Conservation (phyloP, 1,284 basidiomycete species). For the Sporisorium reilianum region DNA sequence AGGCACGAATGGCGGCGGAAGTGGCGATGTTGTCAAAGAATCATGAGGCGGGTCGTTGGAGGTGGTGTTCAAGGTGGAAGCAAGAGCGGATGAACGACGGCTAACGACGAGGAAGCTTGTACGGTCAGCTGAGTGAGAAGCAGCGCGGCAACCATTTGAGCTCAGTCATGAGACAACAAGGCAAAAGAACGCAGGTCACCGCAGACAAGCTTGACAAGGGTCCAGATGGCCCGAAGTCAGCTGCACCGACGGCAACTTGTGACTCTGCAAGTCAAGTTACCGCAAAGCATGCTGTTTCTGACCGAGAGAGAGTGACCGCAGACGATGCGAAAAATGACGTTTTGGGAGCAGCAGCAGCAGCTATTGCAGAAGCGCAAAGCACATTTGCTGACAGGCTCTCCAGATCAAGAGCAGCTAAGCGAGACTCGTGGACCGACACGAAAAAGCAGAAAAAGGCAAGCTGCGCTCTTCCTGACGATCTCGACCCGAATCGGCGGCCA, state of each 20-base stretch:
- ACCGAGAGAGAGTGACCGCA: constrained; percentile 4
- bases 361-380: neutral
- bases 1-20: neutral
- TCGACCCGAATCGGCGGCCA: constrained; percentile 13
- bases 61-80: neutral
- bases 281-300: too few species aligned
- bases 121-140: neutral
- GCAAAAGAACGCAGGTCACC: too few species aligned
- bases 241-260: constrained; percentile 13
- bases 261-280: too few species aligned
- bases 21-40: neutral
- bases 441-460: neutral
- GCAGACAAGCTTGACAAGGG: too few species aligned
- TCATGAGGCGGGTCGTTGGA: neutral
- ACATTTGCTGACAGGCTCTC: constrained; percentile 11
- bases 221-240: neutral
- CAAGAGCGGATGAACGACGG: neutral
- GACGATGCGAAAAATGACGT: constrained; percentile 31
- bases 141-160: too few species aligned
- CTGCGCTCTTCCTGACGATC: neutral
- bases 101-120: neutral
- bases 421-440: constrained; percentile 13
- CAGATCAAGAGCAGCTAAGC: neutral
- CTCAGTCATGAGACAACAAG: too few species aligned
- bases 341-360: constrained; percentile 5